Evolutionary conservation across 345 rosid genomes (phyloP).

Genomic region (Melaleuca quinquenervia): DNA sequence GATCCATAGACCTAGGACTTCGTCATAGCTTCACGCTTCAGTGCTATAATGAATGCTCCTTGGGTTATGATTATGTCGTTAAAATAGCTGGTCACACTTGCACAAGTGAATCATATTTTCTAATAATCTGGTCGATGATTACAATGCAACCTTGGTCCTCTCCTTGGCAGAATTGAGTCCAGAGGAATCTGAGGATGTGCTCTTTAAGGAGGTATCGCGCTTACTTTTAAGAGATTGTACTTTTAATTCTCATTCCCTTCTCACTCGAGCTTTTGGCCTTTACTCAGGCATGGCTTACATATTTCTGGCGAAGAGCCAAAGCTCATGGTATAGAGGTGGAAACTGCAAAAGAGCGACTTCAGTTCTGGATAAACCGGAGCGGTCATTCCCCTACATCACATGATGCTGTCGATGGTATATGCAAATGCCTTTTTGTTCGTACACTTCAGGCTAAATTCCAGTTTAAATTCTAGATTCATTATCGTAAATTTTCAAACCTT

Average conservation of each 20-base stretch:
- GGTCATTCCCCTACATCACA: slow-evolving; percentile 79
- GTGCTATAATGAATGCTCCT: neutral
- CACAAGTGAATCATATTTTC: neutral
- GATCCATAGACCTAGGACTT: neutral
- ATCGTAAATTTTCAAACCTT: neutral
- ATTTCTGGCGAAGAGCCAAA: slow-evolving; percentile 94
- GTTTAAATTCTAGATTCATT: neutral
- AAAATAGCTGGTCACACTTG: neutral
- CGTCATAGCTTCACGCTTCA: neutral
- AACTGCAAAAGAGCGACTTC: slow-evolving; percentile 67
- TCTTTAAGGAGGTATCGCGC: slow-evolving; percentile 72
- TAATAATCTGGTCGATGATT: neutral
- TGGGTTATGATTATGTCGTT: neutral
- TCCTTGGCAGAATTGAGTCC: slow-evolving; percentile 67
- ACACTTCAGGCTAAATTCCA: neutral
- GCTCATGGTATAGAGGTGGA: slow-evolving; percentile 69
- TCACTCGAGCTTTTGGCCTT: neutral
- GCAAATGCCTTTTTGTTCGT: neutral
- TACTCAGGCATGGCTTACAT: slow-evolving; percentile 92
- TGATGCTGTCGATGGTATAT: slow-evolving; percentile 71
- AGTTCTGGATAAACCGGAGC: slow-evolving; percentile 74
- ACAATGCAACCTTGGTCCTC: neutral
- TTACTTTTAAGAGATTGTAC: neutral
- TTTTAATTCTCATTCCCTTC: neutral
- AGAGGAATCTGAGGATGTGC: slow-evolving; percentile 97